Evolutionary conservation across 2,329 filamentous ascomycete species (phyloP), one percentile per base, ranked within the genome.

Genomic region (Aspergillus sojae): DNA sequence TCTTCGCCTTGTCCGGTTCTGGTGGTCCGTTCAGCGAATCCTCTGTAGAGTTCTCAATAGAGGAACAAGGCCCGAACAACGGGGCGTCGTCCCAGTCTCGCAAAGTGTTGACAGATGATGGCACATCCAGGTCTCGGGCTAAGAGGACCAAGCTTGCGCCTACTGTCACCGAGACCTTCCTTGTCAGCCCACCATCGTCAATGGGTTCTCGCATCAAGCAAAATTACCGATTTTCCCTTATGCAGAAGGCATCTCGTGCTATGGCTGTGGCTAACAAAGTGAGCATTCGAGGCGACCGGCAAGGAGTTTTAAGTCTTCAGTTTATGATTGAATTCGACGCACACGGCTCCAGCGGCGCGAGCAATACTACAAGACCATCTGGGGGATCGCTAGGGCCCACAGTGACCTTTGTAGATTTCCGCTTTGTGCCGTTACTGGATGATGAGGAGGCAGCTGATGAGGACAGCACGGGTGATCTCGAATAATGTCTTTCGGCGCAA

Each of bases 251-350:
- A 0, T 88, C 88, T 53, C 89, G 94, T 67, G 94, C 95, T n/a
- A 98, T 99, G 94, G 89, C 90, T 53, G 87, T 93, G 43, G 93
- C 94, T 5, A 94, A 87, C 72, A 99, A 98, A 79, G 94, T 98
- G 62, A 97, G 93, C 74, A 85, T 99, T 65, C 85, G 95, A 19
- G 90, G 93, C 0, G 95, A 99, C 77, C 84, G 86, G 2, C 92
- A 97, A 75, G 94, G 95, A 0, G 94, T 99, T 34, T 78, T 99
- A 67, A 97, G 92, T 78, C 80, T 98, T 75, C 95, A 99, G 74
- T 97, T 98, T 72, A 95, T 99, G 91, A 90, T 99, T 19, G 93
- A 97, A 74, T 84, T 94, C 48, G 92, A 95, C 65, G 86, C 86
- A 7, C 85, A 86, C 50, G 64, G 64, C 10, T 63, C 67, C 50